Evolutionary conservation across 768 basidiomycete genomes (phyloP), one percentile per base, ranked within the genome.

Genomic region (Leccinum rimulosum): DNA sequence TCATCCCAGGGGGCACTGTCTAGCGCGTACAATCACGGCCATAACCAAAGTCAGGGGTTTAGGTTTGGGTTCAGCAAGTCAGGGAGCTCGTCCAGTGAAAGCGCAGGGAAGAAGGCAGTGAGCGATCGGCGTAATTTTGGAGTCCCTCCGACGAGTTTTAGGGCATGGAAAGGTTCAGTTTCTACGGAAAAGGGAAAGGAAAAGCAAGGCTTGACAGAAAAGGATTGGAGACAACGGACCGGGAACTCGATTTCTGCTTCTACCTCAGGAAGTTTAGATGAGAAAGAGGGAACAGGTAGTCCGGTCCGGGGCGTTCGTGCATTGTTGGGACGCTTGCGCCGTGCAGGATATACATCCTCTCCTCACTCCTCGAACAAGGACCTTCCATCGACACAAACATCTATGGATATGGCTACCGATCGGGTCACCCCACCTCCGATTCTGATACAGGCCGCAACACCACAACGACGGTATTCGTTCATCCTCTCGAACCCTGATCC

Each of bases 401-500:
- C 61, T 4, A 22, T 49, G 40, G 63, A 67, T 22, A 54, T 45
- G 3, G 64, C 25, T 33, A 61, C 35, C 15, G 54, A 35, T 40
- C 60, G 33, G 33, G 15, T n/a, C 35, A 67, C 57, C 6, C 57
- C 61, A 50, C 68, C 60, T 10, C 67, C 65, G 11, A 58, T 61
- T 54, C 63, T 61, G 30, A 17, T 57, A 4, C 53, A 61, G 3
- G 53, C 45, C 22, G 59, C 67, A 28, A 72, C 64, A 1, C 62
- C 64, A 0, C 70, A 62, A 58, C 61, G 61, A 9, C 68, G 56
- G 51, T 66, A 65, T 57, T 72, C 70, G 3, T 74, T 71, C 52
- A 60, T 73, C 19, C 73, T 73, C 15, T 73, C 71, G 7, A 73
- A 73, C 43, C 72, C 71, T 28, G 73, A 73, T 52, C 62, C 64